Evolutionary conservation across 257 asterid species (phyloP).

Genomic region (Przewalskia tangutica): DNA sequence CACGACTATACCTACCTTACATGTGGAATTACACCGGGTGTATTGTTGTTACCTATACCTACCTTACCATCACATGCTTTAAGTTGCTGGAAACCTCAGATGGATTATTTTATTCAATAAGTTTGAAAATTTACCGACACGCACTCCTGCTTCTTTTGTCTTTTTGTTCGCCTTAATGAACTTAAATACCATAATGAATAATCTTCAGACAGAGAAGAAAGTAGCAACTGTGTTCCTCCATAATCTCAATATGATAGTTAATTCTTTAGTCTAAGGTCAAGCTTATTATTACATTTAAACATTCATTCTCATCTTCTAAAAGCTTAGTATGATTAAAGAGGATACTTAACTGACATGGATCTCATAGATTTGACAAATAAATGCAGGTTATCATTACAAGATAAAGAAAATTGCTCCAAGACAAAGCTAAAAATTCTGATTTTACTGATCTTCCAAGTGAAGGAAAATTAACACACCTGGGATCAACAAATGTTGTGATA

Average conservation of each 20-base stretch:
- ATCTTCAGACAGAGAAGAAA: background rate
- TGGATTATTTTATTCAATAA: background rate
- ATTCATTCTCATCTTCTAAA: background rate
- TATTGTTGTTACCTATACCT: no score
- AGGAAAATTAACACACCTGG: conserved; percentile 38
- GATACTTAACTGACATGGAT: background rate
- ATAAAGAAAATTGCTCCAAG: background rate
- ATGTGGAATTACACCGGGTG: no score
- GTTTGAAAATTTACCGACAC: background rate
- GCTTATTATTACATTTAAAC: background rate
- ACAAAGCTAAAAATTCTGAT: background rate
- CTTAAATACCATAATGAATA: background rate
- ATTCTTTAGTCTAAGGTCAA: background rate
- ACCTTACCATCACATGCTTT: background rate
- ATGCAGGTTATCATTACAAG: background rate
- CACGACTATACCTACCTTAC: background rate
- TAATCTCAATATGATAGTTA: background rate
- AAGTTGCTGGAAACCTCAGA: background rate
- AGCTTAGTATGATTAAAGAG: background rate
- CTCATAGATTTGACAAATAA: background rate
- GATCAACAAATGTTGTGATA: conserved; percentile 63
- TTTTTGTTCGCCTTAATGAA: background rate
- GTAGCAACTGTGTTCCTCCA: background rate
- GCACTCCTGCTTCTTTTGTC: background rate
- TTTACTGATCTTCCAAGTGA: background rate